A percentile compares a stretch with the other conserved stretches of the same genome.
Evolutionary conservation across 768 basidiomycete species (phyloP).

Genomic region (Russula sp.): DNA sequence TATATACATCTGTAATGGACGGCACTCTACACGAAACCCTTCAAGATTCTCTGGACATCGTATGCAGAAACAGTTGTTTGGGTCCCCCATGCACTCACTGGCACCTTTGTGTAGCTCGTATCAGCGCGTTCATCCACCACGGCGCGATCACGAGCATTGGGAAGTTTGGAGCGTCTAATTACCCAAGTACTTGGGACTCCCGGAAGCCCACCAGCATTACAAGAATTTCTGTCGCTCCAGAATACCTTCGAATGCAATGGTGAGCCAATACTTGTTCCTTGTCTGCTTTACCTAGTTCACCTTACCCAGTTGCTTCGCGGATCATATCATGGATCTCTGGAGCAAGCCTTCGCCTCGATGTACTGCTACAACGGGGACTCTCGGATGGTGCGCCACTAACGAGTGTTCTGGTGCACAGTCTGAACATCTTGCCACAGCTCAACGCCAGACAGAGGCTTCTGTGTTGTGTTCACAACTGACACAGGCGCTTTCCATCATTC

Average conservation of each 20-base stretch:
- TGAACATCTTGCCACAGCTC: not conserved
- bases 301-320: conserved; percentile 52
- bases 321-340: conserved; percentile 54
- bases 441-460: conserved; percentile 41
- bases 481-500: conserved; percentile 59
- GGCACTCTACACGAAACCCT: conserved; percentile 38
- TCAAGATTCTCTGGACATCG: conserved; percentile 50
- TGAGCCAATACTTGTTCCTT: conserved; percentile 30
- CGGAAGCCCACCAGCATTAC: conserved; percentile 35
- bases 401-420: conserved; percentile 4
- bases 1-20: conserved; percentile 2
- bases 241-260: conserved; percentile 80
- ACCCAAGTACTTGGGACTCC: conserved; percentile 46
- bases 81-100: not conserved
- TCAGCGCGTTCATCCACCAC: conserved; percentile 53
- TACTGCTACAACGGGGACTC: conserved; percentile 37
- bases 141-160: conserved; percentile 47
- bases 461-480: conserved; percentile 45
- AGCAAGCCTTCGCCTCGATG: conserved; percentile 45
- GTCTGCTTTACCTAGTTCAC: not conserved
- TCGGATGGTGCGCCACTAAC: conserved; percentile 34
- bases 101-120: conserved; percentile 38
- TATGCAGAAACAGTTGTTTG: too few species aligned
- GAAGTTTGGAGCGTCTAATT: conserved; percentile 33
- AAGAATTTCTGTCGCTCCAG: conserved; percentile 50